Evolutionary conservation across 2,329 filamentous ascomycete genomes (phyloP), one percentile per base, ranked within the genome.

Genomic region (Atkinsonella texensis): DNA sequence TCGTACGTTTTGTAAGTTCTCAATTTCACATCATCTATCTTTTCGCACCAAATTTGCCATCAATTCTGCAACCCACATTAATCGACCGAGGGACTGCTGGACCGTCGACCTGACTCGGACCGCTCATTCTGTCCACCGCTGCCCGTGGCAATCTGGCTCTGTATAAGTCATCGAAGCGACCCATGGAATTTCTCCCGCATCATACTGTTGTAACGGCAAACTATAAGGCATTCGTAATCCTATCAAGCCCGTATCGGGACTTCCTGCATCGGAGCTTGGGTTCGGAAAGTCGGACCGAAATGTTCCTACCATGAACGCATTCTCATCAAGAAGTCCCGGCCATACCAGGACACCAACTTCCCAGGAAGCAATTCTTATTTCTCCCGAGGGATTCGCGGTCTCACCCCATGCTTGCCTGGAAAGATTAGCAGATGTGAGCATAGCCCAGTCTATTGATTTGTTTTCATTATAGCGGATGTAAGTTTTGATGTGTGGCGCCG

Each of bases 371-470:
- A 95, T 80, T 38, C 83, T 76, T 32, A 89, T 70, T 59, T 87
- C 77, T 1, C 79, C 80, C 0, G 73, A 70, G 3, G 71, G 65
- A 54, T 76, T 80, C 1, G 64, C 65, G 2, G 77, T 72, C 39
- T 85, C 81, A 1, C 89, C 89, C 90, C 89, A 95, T 0, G 89
- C 89, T 66, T 95, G 89, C 55, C 84, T 91, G 1, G 87, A 93
- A 2, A 95, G 65, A 58, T 95, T 95, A n/a, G 89, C 89, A n/a
- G 87, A 93, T 0, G 88, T 94, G 2, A 94, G 65, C 56, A 95
- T 73, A 1, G 87, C 88, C 90, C 89, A 95, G 61, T 93, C 86
- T 40, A 94, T 82, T 0, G 68, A 66, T 1, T 60, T 63, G 17
- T 69, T 61, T n/a, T 64, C 57, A 50, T 70, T 68, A 57, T 76